Evolutionary conservation across 2,329 filamentous ascomycete genomes (phyloP).

Genomic region (Xylaria sp.): DNA sequence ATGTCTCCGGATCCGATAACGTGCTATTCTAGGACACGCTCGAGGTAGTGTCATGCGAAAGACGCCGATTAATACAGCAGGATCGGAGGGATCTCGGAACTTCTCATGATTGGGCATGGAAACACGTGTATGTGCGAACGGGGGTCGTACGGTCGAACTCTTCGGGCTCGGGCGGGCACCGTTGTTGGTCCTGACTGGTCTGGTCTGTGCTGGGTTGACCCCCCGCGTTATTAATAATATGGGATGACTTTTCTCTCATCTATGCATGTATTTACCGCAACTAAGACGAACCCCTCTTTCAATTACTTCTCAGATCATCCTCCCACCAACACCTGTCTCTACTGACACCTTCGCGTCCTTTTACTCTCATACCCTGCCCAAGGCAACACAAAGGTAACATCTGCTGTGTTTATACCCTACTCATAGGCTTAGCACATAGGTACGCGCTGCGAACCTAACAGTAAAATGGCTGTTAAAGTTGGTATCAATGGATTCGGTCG

Average conservation of each 20-base stretch:
- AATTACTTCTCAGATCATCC: neutral
- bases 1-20: neutral
- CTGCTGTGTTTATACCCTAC: neutral
- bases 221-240: neutral
- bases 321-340: neutral
- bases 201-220: neutral
- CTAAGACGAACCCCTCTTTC: neutral
- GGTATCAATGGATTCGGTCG: constrained; percentile 99
- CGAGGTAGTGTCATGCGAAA: neutral
- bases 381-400: neutral
- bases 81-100: neutral
- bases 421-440: neutral
- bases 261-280: neutral
- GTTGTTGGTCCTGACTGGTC: neutral
- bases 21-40: neutral
- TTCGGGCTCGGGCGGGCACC: constrained; percentile 1
- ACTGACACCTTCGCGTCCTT: neutral
- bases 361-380: neutral
- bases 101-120: neutral
- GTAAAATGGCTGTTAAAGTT: constrained; percentile 74
- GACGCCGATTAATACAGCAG: neutral
- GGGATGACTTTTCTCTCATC: neutral
- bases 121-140: neutral
- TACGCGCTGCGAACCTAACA: neutral
- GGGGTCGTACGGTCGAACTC: constrained; percentile 1